Conservation (phyloP, 257 asterid species). For the Nicotiana otophora region DNA sequence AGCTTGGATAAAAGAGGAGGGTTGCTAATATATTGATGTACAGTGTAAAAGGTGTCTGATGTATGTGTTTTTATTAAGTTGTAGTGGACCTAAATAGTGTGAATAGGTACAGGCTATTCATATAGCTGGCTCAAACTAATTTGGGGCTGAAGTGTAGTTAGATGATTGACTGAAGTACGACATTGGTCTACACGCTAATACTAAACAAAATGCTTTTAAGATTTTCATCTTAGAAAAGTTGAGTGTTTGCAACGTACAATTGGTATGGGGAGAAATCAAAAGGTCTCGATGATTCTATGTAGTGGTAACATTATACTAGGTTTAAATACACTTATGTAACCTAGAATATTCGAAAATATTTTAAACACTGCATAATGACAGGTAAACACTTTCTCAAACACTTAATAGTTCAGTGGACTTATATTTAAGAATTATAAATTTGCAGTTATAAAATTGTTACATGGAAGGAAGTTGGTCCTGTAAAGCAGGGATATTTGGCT, state of each 20-base stretch:
- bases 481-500: background rate
- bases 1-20: too few species aligned
- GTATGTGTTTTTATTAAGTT: background rate
- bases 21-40: too few species aligned
- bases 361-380: background rate
- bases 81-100: background rate
- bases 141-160: background rate
- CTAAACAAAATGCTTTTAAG: background rate
- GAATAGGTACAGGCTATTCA: background rate
- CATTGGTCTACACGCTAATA: background rate
- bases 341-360: background rate
- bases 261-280: background rate
- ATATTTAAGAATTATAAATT: background rate
- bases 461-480: background rate
- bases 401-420: background rate
- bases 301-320: background rate
- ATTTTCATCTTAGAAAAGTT: background rate
- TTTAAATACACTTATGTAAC: background rate
- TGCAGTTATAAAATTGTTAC: background rate
- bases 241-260: background rate
- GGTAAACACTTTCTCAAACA: background rate
- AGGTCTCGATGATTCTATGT: background rate
- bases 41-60: background rate
- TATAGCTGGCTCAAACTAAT: background rate
- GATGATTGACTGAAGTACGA: background rate